Conservation (phyloP, 345 rosid species). For the Brassica napus region DNA sequence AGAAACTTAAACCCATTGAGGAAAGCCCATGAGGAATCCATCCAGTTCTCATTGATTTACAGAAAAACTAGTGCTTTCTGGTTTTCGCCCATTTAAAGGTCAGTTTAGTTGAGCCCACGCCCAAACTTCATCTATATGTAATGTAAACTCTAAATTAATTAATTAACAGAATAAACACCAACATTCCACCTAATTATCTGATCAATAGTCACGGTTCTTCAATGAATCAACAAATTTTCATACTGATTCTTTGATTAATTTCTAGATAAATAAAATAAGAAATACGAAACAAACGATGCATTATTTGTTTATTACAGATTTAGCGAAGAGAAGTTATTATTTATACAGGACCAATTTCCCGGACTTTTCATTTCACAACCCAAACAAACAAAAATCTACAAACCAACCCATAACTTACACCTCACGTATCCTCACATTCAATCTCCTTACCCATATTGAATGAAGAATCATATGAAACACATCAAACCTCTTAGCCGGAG, state of each 20-base stretch:
- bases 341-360: not conserved
- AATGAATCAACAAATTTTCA: too few relatives aligned
- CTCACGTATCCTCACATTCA: constrained; percentile 62
- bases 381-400: constrained; percentile 12
- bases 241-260: too few relatives aligned
- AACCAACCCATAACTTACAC: constrained; percentile 6
- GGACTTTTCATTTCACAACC: not conserved
- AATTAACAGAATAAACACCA: not conserved
- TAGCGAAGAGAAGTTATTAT: not conserved
- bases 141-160: not conserved
- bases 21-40: not conserved
- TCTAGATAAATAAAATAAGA: too few relatives aligned
- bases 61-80: not conserved
- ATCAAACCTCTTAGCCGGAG: constrained; percentile 78
- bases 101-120: not conserved
- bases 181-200: too few relatives aligned
- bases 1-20: not conserved
- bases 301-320: constrained; percentile 19
- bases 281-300: not conserved
- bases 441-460: constrained; percentile 81
- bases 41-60: too few relatives aligned
- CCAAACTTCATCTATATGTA: not conserved
- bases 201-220: too few relatives aligned
- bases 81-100: not conserved
- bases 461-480: constrained; percentile 95